phyloP scores from a whole-genome alignment of 169 alveolate genomes.

The Babesia divergens region DNA sequence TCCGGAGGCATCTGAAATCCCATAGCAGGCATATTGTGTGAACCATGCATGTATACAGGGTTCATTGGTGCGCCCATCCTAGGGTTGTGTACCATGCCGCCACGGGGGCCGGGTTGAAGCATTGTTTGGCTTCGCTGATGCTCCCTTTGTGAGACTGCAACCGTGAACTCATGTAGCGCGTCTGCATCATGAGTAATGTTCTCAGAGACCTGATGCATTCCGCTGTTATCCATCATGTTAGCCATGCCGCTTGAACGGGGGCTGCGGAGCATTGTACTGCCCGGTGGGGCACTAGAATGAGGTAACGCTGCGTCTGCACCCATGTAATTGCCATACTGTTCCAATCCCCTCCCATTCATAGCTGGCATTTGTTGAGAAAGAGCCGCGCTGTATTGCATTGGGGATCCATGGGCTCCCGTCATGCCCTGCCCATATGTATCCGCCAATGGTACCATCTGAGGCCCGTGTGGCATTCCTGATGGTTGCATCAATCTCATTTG shows the following conservation, averaged over 20 bases:
- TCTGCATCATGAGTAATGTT: too few relatives aligned
- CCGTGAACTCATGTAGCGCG: not conserved
- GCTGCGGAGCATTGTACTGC: too few relatives aligned
- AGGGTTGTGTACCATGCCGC: conserved; percentile 3
- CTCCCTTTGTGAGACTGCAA: not conserved
- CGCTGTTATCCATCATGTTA: too few relatives aligned
- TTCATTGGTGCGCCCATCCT: not conserved
- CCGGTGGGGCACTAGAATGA: too few relatives aligned
- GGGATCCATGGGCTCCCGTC: not conserved
- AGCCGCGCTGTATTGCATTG: too few relatives aligned
- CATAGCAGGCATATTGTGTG: not conserved
- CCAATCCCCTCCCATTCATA: too few relatives aligned
- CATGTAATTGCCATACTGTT: too few relatives aligned
- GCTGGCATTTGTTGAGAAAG: too few relatives aligned
- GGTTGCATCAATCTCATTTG: not conserved
- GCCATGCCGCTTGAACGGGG: too few relatives aligned
- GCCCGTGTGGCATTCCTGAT: not conserved
- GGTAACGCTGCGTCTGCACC: too few relatives aligned
- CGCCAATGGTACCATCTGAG: not conserved
- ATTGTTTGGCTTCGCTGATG: not conserved
- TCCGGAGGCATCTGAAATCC: not conserved
- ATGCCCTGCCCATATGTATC: not conserved
- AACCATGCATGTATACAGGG: not conserved
- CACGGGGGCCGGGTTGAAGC: not conserved
- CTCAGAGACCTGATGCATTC: too few relatives aligned